These are phyloP conservation scores for Aspergillus tanneri DNA, from an alignment of 2,329 filamentous ascomycete species.

Conservation along the genomic window DNA sequence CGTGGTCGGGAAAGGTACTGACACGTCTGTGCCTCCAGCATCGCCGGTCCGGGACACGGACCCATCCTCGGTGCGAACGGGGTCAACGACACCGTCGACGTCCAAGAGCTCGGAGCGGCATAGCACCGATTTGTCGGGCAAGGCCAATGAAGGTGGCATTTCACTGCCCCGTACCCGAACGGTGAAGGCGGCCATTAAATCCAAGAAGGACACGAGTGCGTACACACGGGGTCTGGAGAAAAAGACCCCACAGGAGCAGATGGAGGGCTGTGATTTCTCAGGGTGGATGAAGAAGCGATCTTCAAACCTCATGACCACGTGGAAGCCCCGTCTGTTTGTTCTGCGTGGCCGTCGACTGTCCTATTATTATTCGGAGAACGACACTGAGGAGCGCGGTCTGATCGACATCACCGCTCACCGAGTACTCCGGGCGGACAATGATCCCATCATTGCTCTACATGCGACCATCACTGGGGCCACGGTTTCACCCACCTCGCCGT, in stretches of 20 bases:
- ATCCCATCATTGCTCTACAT: slow-evolving; percentile 84
- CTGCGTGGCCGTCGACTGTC: slow-evolving; percentile 86
- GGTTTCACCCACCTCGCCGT: slow-evolving; percentile 60
- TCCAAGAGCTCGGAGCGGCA: slow-evolving; percentile 77
- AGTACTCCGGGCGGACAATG: slow-evolving; percentile 90
- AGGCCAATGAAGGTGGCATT: slow-evolving; percentile 48
- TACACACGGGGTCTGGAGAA: slow-evolving; percentile 85
- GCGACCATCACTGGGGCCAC: slow-evolving; percentile 89
- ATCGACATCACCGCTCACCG: slow-evolving; percentile 98
- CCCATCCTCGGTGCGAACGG: slow-evolving; percentile 70
- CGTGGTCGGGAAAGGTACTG: slow-evolving; percentile 55
- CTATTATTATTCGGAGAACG: slow-evolving; percentile 94
- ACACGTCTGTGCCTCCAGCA: slow-evolving; percentile 42
- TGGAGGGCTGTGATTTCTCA: slow-evolving; percentile 83
- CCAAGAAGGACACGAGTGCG: slow-evolving; percentile 92
- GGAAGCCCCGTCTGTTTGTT: slow-evolving; percentile 96
- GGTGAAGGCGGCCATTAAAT: slow-evolving; percentile 56
- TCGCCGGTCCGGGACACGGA: slow-evolving; percentile 54
- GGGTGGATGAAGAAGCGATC: slow-evolving; percentile 99
- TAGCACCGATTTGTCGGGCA: slow-evolving; percentile 62
- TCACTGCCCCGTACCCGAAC: slow-evolving; percentile 54
- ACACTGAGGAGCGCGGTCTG: slow-evolving; percentile 87
- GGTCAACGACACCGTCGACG: slow-evolving; percentile 66
- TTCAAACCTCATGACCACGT: slow-evolving; percentile 91
- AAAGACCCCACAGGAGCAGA: slow-evolving; percentile 77